Base-by-base conservation (phyloP, 768 basidiomycete genomes). In the Boletus subcaerulescens region DNA sequence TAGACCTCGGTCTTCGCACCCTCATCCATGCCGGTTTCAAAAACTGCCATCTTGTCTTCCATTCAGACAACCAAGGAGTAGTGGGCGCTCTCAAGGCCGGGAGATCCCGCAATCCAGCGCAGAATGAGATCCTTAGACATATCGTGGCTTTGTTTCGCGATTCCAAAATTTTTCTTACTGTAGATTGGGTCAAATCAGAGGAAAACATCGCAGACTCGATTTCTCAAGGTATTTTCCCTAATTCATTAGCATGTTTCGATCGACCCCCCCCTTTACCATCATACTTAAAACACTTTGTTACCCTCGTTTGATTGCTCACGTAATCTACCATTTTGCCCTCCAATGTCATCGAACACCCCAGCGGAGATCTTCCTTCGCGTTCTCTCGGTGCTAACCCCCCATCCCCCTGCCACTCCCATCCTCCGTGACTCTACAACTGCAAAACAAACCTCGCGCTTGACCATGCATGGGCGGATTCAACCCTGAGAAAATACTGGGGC, bases 1-100 rank as follows among this genome's bases (percentile, higher is more conserved):
- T 51, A 1, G 33, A 51, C 12, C 8, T 51, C 3, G 32, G 33
- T 14, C 26, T 48, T 1, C 5, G 32, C n/a, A 44, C 35, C 0
- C 22, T 41, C 1, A 12, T 48, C 12, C 56, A 70, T 0, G 45
- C 64, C 0, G 65, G 67, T 2, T 58, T 65, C 32, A 6, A 3
- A 0, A 56, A 67, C 6, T 60, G 56, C 6, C 67, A 66, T 18
- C 42, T 77, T 4, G 41, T 54, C 0, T 50, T 81, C 1, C 66
- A 68, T 7, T 78, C 75, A 0, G 77, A 81, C 56, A 79, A 80
- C 52, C 33, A 59, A 8, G 75, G 74, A 0, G 74, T 78, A 0
- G 67, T 81, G 1, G 24, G 45, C 0, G 45, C 55, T 0, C 22
- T 61, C 0, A 49, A 39, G 4, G 24, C 60, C 0, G 51, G 55